Percentiles rank a stretch among this genome's conserved stretches.
phyloP scores from a whole-genome alignment of 2,329 filamentous ascomycete genomes.

The Xylaria sp. region DNA sequence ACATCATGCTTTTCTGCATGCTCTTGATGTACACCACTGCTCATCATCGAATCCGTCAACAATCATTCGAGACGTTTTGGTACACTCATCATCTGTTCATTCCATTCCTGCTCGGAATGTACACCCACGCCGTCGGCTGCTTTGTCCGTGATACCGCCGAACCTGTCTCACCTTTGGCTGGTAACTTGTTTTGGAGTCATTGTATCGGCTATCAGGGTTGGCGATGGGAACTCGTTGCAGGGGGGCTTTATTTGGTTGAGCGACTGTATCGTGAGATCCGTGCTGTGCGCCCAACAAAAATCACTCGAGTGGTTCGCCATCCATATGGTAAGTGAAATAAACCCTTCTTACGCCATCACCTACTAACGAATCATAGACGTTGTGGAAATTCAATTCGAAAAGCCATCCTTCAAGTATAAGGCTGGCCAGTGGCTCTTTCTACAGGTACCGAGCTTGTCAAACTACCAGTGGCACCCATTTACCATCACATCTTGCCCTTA shows the following conservation, averaged over 20 bases:
- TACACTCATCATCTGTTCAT: constrained; percentile 99
- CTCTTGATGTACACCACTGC: constrained; percentile 97
- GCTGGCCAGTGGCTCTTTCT: constrained; percentile 98
- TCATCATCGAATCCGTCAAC: constrained; percentile 91
- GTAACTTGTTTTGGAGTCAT: constrained; percentile 84
- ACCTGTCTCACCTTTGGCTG: constrained; percentile 85
- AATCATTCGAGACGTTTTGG: constrained; percentile 99
- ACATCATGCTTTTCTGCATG: constrained; percentile 99
- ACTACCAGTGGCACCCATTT: constrained; percentile 97
- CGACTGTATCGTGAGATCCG: constrained; percentile 92
- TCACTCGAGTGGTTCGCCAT: constrained; percentile 93
- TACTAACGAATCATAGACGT: constrained; percentile 70
- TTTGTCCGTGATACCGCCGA: constrained; percentile 87
- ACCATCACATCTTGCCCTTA: constrained; percentile 98
- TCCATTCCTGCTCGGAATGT: constrained; percentile 91
- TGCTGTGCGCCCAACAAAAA: constrained; percentile 83
- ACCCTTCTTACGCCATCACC: not conserved
- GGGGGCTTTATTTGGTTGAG: constrained; percentile 86
- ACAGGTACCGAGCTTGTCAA: constrained; percentile 88
- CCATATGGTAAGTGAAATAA: constrained; percentile 77
- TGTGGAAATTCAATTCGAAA: constrained; percentile 96
- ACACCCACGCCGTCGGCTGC: constrained; percentile 95
- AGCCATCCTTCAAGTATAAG: constrained; percentile 98
- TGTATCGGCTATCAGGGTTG: constrained; percentile 96
- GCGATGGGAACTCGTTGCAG: constrained; percentile 94